phyloP scores from a whole-genome alignment of 495 filamentous ascomycete genomes.

The Thozetella sp. region DNA sequence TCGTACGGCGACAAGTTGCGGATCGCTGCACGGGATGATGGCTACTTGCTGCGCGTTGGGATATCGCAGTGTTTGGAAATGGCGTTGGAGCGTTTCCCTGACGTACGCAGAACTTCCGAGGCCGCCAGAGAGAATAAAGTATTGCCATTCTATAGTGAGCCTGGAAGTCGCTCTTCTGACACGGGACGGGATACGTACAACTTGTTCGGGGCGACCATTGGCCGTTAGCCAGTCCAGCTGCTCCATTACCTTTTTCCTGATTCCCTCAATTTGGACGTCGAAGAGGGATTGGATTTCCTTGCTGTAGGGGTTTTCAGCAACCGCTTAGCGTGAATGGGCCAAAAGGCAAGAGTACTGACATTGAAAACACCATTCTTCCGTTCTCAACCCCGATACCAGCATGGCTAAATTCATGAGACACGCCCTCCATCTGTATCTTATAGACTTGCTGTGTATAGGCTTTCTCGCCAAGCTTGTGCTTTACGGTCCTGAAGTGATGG shows the following conservation, averaged over 20 bases:
- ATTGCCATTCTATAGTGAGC: constrained; percentile 39
- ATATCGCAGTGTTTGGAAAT: constrained; percentile 31
- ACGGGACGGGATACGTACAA: constrained; percentile 35
- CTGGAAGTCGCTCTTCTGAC: too few species aligned
- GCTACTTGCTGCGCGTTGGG: constrained; percentile 41
- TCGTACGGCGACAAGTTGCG: constrained; percentile 60
- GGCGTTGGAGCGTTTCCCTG: constrained; percentile 38
- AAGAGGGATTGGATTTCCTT: constrained; percentile 55
- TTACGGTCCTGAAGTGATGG: constrained; percentile 30
- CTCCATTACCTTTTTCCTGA: constrained; percentile 51
- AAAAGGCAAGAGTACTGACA: constrained; percentile 10
- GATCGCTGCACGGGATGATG: constrained; percentile 52
- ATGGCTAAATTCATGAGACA: constrained; percentile 38
- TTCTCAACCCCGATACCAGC: constrained; percentile 34
- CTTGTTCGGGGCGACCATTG: constrained; percentile 43
- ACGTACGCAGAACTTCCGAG: constrained; percentile 69
- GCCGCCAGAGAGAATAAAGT: constrained; percentile 65
- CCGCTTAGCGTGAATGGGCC: not conserved
- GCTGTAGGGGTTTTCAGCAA: constrained; percentile 19
- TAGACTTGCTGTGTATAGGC: constrained; percentile 34
- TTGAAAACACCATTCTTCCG: constrained; percentile 30
- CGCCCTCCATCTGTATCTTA: constrained; percentile 27
- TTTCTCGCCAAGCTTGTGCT: constrained; percentile 40
- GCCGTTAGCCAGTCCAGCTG: constrained; percentile 53
- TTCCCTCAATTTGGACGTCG: constrained; percentile 55